Evolutionary conservation across 139 green algal genomes (phyloP), one percentile per base, ranked within the genome.

Genomic region (Volvox reticuliferus): DNA sequence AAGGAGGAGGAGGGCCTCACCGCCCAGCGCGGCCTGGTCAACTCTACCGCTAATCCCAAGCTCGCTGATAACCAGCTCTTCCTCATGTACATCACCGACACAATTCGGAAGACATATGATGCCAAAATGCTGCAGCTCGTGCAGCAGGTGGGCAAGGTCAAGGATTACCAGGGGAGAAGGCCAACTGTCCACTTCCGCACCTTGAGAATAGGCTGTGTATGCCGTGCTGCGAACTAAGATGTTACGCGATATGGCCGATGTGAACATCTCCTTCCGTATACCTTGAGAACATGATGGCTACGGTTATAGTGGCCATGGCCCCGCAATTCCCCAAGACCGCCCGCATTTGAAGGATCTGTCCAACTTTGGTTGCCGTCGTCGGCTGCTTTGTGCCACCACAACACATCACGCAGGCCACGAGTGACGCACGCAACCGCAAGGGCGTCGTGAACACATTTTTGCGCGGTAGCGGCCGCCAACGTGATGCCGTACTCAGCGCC

Each of bases 1-100:
- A 93, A 93, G 61, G 95, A 97, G 91, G 91, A 95, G 71, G 93
- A 97, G 82, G 95, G 95, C 22, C 91, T 97, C 26, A 91, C 95
- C 19, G 87, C 93, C 21, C 79, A 95, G 61, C 90, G 95, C 28
- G 95, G 95, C 69, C 90, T 97, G 1, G 78, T 96, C 6, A 88
- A 88, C 84, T 79, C 89, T 32, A 76, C 71, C 86, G 79, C 65
- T 67, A 77, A 90, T 20, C 36, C 89, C 33, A 63, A 68, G 77
- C 88, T 94, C 28, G 93, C 92, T 24, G 90, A 95, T 84, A 94
- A 94, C 86, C 95, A 96, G 92, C n/a, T 76, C 5, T 96, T 96
- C 88, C 77, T 89, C 28, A 77, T 96, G 35, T 94, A 95, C 84
- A 87, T 96, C 79, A 91, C 95, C 21, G 82, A 91, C 33, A 37